Conservation (phyloP, 768 basidiomycete genomes). For the Suillus alpinus region DNA sequence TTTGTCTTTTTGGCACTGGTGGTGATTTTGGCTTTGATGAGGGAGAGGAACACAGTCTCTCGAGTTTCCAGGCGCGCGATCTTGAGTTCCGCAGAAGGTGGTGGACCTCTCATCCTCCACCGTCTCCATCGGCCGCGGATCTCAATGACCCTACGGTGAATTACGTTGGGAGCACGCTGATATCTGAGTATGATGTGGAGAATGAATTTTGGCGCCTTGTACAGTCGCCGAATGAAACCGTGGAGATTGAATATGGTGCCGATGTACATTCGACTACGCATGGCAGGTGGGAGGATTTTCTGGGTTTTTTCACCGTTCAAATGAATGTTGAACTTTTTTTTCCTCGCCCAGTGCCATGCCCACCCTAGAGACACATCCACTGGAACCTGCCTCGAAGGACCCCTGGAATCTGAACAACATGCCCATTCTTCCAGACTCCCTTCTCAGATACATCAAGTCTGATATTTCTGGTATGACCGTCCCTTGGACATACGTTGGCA, state of each 20-base stretch:
- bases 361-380: conserved; percentile 89
- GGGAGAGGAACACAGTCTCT: conserved; percentile 91
- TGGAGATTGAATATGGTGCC: conserved; percentile 99
- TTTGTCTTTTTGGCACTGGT: conserved; percentile 86
- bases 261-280: conserved; percentile 97
- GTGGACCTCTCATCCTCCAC: conserved; percentile 78
- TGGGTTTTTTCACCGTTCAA: conserved; percentile 26
- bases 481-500: conserved; percentile 98
- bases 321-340: conserved; percentile 3
- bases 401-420: conserved; percentile 99
- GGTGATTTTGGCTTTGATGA: conserved; percentile 98
- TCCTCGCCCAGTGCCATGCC: conserved; percentile 77
- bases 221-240: conserved; percentile 83
- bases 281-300: conserved; percentile 67
- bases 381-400: conserved; percentile 83
- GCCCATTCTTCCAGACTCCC: conserved; percentile 87
- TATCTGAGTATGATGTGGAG: conserved; percentile 93
- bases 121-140: conserved; percentile 27
- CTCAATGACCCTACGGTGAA: conserved; percentile 51
- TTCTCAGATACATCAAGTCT: conserved; percentile 95
- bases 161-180: conserved; percentile 54
- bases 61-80: conserved; percentile 90
- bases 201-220: conserved; percentile 96
- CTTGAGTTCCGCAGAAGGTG: conserved; percentile 84
- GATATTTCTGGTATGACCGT: conserved; percentile 99